Evolutionary conservation across 164 flowering plant species (phyloP).

Genomic region (Litsea cubeba): DNA sequence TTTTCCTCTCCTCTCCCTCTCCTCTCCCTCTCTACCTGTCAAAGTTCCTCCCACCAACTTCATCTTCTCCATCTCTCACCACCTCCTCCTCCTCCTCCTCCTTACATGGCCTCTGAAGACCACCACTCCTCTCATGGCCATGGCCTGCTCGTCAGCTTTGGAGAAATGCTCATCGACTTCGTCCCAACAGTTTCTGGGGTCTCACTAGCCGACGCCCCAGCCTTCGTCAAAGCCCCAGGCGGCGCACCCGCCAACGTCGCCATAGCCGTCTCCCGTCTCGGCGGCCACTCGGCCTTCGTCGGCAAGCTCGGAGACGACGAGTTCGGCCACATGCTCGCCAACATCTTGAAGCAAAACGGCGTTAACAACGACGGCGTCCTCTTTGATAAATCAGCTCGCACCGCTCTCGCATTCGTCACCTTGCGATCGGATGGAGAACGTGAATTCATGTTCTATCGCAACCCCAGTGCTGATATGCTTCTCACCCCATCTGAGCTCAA

Average conservation of each 20-base stretch:
- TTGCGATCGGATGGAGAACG: slow-evolving; percentile 67
- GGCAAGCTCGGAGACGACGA: slow-evolving; percentile 96
- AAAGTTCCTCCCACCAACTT: not conserved
- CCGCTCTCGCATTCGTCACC: slow-evolving; percentile 87
- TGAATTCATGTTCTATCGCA: slow-evolving; percentile 35
- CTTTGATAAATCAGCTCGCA: slow-evolving; percentile 66
- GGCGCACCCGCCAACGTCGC: slow-evolving; percentile 99
- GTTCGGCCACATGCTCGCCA: slow-evolving; percentile 83
- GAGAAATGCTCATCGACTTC: slow-evolving; percentile 95
- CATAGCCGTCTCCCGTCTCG: slow-evolving; percentile 70
- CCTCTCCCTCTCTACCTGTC: not conserved
- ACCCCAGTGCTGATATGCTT: slow-evolving; percentile 37
- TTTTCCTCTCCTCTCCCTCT: not conserved
- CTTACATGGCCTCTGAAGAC: slow-evolving; percentile 9
- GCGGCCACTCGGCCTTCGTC: slow-evolving; percentile 73
- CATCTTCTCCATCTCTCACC: not conserved
- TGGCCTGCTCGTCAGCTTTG: slow-evolving; percentile 63
- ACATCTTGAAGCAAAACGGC: slow-evolving; percentile 62
- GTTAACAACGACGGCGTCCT: slow-evolving; percentile 49
- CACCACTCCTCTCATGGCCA: slow-evolving; percentile 15
- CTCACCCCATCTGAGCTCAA: slow-evolving; percentile 29
- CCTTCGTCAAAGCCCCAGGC: slow-evolving; percentile 84
- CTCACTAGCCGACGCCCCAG: slow-evolving; percentile 83
- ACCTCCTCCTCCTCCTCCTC: slow-evolving; percentile 7
- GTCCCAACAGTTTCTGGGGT: slow-evolving; percentile 90